Evolutionary conservation across 2,329 filamentous ascomycete species (phyloP).

Genomic region (Ophiostoma novo-ulmi): DNA sequence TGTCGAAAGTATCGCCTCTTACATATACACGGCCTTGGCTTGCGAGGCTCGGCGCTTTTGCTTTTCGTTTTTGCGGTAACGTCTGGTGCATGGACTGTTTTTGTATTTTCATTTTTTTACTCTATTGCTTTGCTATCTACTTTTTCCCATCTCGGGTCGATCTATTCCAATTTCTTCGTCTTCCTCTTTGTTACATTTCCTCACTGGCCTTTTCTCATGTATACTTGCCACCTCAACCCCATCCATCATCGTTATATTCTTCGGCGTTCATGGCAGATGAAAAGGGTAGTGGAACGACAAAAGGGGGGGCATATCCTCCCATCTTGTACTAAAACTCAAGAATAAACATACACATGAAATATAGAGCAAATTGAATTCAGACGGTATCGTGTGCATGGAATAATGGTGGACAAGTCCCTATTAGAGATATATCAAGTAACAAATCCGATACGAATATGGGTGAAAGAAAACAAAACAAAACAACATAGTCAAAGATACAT

Average conservation of each 20-base stretch:
- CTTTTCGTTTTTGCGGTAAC: constrained; percentile 14
- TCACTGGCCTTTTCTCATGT: not conserved
- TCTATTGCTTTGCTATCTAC: not conserved
- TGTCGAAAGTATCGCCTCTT: not conserved
- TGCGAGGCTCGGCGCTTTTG: not conserved
- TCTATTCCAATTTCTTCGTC: constrained; percentile 5
- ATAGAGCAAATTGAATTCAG: not conserved
- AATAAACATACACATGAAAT: constrained; percentile 9
- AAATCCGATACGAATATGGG: not conserved
- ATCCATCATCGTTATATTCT: not conserved
- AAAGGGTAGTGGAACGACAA: not conserved
- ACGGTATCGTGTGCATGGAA: not conserved
- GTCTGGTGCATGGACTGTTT: constrained; percentile 14
- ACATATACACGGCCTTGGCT: not conserved
- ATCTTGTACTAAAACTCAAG: not conserved
- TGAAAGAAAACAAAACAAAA: not conserved
- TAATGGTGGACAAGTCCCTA: not conserved
- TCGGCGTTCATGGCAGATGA: constrained; percentile 17
- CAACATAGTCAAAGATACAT: not conserved
- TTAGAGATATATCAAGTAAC: not conserved
- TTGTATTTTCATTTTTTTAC: not conserved
- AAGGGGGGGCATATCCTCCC: not conserved
- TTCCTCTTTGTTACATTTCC: not conserved
- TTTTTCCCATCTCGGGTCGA: not conserved
- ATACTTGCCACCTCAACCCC: not conserved